phyloP scores from a whole-genome alignment of 306 rosid genomes.

The Quercus robur region DNA sequence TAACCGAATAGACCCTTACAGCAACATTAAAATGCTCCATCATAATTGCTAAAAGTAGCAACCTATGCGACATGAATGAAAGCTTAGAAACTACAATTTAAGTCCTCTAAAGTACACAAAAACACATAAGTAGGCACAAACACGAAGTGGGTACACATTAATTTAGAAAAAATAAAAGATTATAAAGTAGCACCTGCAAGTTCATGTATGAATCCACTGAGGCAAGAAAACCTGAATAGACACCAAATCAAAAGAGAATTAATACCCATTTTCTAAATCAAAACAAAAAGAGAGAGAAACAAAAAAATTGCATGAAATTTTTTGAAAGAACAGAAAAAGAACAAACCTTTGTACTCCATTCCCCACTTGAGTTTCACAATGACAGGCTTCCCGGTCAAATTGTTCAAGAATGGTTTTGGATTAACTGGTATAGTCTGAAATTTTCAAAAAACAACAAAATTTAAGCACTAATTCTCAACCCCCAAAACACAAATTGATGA shows the following conservation, averaged over 20 bases:
- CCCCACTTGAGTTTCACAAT: conserved; percentile 60
- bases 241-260: not conserved
- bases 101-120: not conserved
- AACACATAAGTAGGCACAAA: not conserved
- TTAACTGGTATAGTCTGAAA: conserved; percentile 57
- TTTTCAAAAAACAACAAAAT: not conserved
- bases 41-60: not conserved
- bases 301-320: not conserved
- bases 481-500: not conserved
- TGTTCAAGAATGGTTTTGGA: conserved; percentile 62
- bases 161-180: not conserved
- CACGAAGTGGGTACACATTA: not conserved
- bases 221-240: conserved; percentile 47
- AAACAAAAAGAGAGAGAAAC: too few species aligned
- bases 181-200: conserved; percentile 41
- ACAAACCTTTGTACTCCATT: conserved; percentile 58
- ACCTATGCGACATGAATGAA: not conserved
- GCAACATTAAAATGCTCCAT: not conserved
- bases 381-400: conserved; percentile 57
- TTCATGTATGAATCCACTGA: conserved; percentile 57
- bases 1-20: not conserved
- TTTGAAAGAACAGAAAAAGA: not conserved
- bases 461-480: not conserved
- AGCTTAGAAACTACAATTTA: not conserved
- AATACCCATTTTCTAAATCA: not conserved